Evolutionary conservation across 352 stramenopile genomes (phyloP).

Genomic region (Pythium plurisporium): DNA sequence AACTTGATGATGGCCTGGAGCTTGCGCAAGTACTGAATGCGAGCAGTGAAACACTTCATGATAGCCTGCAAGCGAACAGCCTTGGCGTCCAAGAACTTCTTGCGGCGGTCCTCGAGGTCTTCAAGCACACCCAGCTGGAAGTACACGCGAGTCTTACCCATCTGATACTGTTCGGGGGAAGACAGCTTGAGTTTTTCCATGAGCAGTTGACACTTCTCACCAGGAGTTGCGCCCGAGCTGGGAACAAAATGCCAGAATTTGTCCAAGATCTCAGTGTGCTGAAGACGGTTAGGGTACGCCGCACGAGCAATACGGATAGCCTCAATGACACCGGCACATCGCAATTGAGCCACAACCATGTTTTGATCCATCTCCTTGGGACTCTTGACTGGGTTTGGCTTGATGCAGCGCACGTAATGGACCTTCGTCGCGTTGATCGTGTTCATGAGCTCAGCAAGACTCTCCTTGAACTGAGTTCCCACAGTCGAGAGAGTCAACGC

Average conservation of each 20-base stretch:
- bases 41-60: conserved; percentile 61
- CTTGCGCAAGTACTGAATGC: conserved; percentile 60
- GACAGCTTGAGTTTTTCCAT: conserved; percentile 62
- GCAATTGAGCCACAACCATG: conserved; percentile 94
- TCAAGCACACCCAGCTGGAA: conserved; percentile 79
- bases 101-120: conserved; percentile 69
- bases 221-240: conserved; percentile 30
- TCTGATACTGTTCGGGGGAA: conserved; percentile 72
- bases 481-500: conserved; percentile 57
- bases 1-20: conserved; percentile 70
- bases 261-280: conserved; percentile 75
- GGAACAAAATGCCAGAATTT: conserved; percentile 75
- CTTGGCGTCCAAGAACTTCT: conserved; percentile 44
- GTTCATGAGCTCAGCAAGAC: conserved; percentile 91
- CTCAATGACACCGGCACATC: conserved; percentile 98
- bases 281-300: conserved; percentile 96
- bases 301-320: conserved; percentile 96
- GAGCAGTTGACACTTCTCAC: conserved; percentile 42
- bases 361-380: conserved; percentile 78
- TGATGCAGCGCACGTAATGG: conserved; percentile 99
- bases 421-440: conserved; percentile 94
- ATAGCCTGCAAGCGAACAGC: conserved; percentile 63
- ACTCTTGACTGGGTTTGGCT: conserved; percentile 97
- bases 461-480: conserved; percentile 84
- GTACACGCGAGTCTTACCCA: conserved; percentile 71